Conservation (phyloP, 2,329 filamentous ascomycete species). For the Chaetomiaceae sp. region DNA sequence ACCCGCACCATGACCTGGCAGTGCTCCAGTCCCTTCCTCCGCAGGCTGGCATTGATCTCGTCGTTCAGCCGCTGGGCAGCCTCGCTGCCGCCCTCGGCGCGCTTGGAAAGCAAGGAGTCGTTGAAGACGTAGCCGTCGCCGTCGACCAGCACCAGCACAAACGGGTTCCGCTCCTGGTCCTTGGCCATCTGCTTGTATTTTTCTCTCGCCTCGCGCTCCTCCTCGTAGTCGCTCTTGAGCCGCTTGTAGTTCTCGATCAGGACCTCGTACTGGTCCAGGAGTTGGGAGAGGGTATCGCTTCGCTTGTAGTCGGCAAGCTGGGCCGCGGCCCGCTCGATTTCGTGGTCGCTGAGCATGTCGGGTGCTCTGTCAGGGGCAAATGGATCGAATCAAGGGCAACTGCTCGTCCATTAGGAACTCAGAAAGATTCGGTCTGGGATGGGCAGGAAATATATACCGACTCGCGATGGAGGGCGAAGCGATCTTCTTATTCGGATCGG, state of each 20-base stretch:
- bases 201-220: constrained; percentile 49
- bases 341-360: constrained; percentile 22
- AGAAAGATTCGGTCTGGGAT: no score
- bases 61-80: constrained; percentile 52
- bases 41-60: constrained; percentile 44
- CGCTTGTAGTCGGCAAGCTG: constrained; percentile 17
- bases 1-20: constrained; percentile 53
- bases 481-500: not conserved
- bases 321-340: constrained; percentile 18
- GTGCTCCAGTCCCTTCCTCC: constrained; percentile 43
- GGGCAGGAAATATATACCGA: no score
- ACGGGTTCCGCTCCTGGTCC: constrained; percentile 50
- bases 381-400: not conserved
- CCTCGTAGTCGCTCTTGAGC: constrained; percentile 54
- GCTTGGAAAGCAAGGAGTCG: constrained; percentile 43
- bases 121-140: constrained; percentile 58
- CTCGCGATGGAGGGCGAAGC: no score
- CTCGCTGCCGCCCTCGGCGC: constrained; percentile 50
- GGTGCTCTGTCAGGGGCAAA: not conserved
- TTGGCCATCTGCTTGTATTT: constrained; percentile 51
- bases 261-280: constrained; percentile 29
- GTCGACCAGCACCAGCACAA: constrained; percentile 58
- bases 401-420: not conserved
- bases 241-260: constrained; percentile 52
- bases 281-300: constrained; percentile 3